Evolutionary conservation across 306 rosid genomes (phyloP).

Genomic region (Canavalia ensiformis): DNA sequence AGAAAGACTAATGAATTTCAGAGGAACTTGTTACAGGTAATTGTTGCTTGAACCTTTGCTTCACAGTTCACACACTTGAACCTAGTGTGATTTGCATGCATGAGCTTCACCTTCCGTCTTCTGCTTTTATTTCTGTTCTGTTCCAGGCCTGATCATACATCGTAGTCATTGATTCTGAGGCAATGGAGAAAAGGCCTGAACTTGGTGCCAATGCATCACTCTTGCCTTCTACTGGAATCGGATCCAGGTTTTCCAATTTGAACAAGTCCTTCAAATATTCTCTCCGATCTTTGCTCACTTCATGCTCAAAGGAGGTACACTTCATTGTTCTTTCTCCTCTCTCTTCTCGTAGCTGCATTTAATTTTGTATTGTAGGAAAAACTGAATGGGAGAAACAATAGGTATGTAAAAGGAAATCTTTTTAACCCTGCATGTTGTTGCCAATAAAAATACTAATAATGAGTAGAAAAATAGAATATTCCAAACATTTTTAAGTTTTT

Average conservation of each 20-base stretch:
- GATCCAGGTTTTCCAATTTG: slow-evolving; percentile 63
- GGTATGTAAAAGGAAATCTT: background rate
- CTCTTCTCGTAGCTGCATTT: background rate
- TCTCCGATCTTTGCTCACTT: slow-evolving; percentile 63
- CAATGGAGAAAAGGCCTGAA: slow-evolving; percentile 53
- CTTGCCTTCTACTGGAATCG: slow-evolving; percentile 48
- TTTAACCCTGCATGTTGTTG: slow-evolving; percentile 8
- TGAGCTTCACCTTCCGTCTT: background rate
- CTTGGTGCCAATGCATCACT: slow-evolving; percentile 26
- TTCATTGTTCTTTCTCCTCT: background rate
- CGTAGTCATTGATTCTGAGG: slow-evolving; percentile 14
- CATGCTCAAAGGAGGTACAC: slow-evolving; percentile 70
- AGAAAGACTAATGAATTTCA: slow-evolving; percentile 69
- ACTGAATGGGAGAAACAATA: background rate
- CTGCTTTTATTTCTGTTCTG: background rate
- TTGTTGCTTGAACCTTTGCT: slow-evolving; percentile 38
- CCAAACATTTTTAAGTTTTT: background rate
- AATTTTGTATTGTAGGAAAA: background rate
- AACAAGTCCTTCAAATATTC: slow-evolving; percentile 69
- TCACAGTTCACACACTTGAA: slow-evolving; percentile 29
- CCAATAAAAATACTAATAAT: background rate
- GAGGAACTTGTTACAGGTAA: slow-evolving; percentile 73
- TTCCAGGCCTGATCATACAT: background rate
- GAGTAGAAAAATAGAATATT: slow-evolving; percentile 14
- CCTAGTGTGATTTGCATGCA: background rate